Base-by-base conservation (phyloP, 2,329 filamentous ascomycete species). In the Epichloe uncinata region DNA sequence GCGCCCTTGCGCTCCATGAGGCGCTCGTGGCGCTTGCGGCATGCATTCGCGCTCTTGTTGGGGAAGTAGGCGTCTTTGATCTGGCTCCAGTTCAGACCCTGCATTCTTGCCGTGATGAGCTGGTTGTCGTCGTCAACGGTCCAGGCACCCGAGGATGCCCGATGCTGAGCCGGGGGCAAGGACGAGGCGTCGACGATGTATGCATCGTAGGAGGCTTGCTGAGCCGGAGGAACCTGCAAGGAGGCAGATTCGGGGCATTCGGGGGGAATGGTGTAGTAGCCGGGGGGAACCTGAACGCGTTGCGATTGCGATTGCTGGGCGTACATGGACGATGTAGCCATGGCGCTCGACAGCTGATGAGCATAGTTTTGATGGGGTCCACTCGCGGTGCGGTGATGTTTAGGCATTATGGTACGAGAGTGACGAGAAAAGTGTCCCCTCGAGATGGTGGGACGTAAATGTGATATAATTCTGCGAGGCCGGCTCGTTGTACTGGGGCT, bases 21-120 rank as follows among this genome's bases (percentile, higher is more conserved):
- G 40, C 88, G 77, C 68, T 95, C 88, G 60, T 94, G 87, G 50
- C 88, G 80, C 70, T 95, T 95, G 55, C 88, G 85, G 68, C 88
- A 95, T 16, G 89, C 89, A 63, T 93, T 93, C 52, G 84, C 71
- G 8, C 79, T 81, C 71, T 95, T 95, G 63, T 69, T 74, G 1
- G 83, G 84, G 63, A 95, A 95, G 67, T 87, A 80, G 54, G 75
- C 78, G 53, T 74, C 73, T 58, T 88, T 82, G 61, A 94, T 93
- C 58, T 87, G 83, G 49, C 79, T 77, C 88, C 88, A 95, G 67
- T 90, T 91, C 63, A 89, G 75, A 22, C 85, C 85, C 59, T 82
- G 79, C 45, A 83, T 78, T 48, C 88, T 79, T 15, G 87, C 85
- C 42, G 72, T 69, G 54, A 91, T 72, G 42, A 95, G 77, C 37